phyloP scores from a whole-genome alignment of 1,284 basidiomycete species.

The Microbotryum scabiosae region DNA sequence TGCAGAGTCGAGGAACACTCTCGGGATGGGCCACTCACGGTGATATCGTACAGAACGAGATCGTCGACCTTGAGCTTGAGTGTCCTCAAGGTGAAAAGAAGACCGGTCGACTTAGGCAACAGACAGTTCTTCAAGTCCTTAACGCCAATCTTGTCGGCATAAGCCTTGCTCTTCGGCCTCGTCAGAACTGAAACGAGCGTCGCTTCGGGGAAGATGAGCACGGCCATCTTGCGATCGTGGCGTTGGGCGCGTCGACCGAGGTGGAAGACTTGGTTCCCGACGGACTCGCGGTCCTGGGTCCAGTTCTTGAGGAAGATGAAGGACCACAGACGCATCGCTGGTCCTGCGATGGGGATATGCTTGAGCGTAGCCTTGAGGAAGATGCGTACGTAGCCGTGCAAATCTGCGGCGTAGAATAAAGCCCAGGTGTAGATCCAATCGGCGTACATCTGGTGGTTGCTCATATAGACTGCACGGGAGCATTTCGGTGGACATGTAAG shows the following conservation, averaged over 20 bases:
- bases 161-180: slow-evolving; percentile 69
- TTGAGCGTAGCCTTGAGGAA: slow-evolving; percentile 81
- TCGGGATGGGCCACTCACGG: slow-evolving; percentile 60
- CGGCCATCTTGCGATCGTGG: slow-evolving; percentile 52
- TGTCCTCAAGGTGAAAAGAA: slow-evolving; percentile 74
- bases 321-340: slow-evolving; percentile 84
- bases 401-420: slow-evolving; percentile 20
- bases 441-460: slow-evolving; percentile 57
- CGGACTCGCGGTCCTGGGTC: slow-evolving; percentile 34
- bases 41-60: slow-evolving; percentile 79
- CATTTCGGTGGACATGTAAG: not conserved
- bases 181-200: slow-evolving; percentile 78
- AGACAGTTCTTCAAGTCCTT: slow-evolving; percentile 74
- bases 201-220: slow-evolving; percentile 87
- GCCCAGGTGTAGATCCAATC: slow-evolving; percentile 85
- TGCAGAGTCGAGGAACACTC: too few relatives aligned
- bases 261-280: slow-evolving; percentile 4
- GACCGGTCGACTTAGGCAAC: slow-evolving; percentile 81
- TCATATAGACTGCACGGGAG: not conserved
- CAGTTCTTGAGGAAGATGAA: slow-evolving; percentile 77
- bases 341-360: slow-evolving; percentile 78
- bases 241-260: slow-evolving; percentile 2
- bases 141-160: slow-evolving; percentile 69
- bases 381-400: slow-evolving; percentile 55
- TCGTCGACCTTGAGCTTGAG: slow-evolving; percentile 67